Conservation (phyloP, 2,329 filamentous ascomycete genomes). For the Chrysoporthe puriensis region DNA sequence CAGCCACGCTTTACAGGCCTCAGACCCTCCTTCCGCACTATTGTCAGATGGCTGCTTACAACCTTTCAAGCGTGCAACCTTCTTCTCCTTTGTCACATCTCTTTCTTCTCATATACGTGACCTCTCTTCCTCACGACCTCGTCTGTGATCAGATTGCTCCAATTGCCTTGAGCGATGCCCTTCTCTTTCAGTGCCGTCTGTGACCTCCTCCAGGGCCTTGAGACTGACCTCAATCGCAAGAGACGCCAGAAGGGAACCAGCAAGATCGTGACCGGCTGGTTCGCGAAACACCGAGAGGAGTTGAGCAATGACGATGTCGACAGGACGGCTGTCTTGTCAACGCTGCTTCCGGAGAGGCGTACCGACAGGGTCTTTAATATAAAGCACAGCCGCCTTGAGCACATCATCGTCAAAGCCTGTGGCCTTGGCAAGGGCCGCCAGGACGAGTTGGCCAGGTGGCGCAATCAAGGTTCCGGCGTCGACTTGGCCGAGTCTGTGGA, state of each 20-base stretch:
- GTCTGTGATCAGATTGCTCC: neutral
- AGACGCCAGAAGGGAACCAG: slow-evolving; percentile 38
- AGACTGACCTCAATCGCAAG: slow-evolving; percentile 46
- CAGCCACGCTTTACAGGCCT: neutral
- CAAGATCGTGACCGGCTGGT: slow-evolving; percentile 66
- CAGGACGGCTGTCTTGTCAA: slow-evolving; percentile 70
- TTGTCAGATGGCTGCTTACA: slow-evolving; percentile 12
- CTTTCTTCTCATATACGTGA: neutral
- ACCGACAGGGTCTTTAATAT: slow-evolving; percentile 79
- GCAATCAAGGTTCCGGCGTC: slow-evolving; percentile 52
- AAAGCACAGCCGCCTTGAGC: slow-evolving; percentile 63
- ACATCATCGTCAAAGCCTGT: slow-evolving; percentile 70
- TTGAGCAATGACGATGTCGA: slow-evolving; percentile 63
- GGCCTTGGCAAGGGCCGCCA: slow-evolving; percentile 65
- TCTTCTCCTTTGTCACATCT: slow-evolving; percentile 11
- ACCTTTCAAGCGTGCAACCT: neutral
- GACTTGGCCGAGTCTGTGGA: slow-evolving; percentile 77
- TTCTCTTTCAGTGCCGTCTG: slow-evolving; percentile 73
- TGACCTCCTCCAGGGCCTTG: slow-evolving; percentile 71
- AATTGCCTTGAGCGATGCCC: slow-evolving; percentile 51
- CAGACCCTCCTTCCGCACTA: slow-evolving; percentile 2
- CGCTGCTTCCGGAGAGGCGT: slow-evolving; percentile 74
- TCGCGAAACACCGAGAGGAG: slow-evolving; percentile 60
- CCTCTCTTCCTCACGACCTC: neutral
- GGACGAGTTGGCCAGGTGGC: slow-evolving; percentile 66